Conservation (phyloP, 2,329 filamentous ascomycete genomes). For the Exophiala dermatitidis region DNA sequence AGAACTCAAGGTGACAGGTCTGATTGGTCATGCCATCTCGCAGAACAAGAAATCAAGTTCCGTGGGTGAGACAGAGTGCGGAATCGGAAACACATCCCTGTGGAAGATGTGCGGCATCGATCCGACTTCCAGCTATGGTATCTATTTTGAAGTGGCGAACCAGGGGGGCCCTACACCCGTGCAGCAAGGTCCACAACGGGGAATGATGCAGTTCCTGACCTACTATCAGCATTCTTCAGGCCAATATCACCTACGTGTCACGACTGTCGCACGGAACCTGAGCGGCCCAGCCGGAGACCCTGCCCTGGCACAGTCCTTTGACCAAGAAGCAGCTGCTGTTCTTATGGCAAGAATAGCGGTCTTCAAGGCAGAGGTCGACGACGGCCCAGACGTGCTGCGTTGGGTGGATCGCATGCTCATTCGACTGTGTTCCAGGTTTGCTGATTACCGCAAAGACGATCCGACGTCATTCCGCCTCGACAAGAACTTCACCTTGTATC, state of each 20-base stretch:
- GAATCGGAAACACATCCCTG: conserved; percentile 95
- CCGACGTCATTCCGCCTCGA: conserved; percentile 93
- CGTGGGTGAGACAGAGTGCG: conserved; percentile 95
- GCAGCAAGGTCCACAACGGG: conserved; percentile 80
- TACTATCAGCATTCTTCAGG: conserved; percentile 98
- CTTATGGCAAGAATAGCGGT: conserved; percentile 99
- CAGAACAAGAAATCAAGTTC: conserved; percentile 97
- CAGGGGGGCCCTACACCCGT: conserved; percentile 81
- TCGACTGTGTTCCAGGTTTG: conserved; percentile 88
- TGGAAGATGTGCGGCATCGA: conserved; percentile 99
- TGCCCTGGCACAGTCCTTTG: conserved; percentile 91
- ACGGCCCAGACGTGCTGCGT: conserved; percentile 92
- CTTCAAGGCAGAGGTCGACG: conserved; percentile 97
- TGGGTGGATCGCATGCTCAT: conserved; percentile 99
- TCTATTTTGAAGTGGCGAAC: conserved; percentile 96
- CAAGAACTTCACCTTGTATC: conserved; percentile 98
- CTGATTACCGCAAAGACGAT: conserved; percentile 96
- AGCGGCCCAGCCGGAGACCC: conserved; percentile 92
- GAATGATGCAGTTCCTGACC: conserved; percentile 95
- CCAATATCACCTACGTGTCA: conserved; percentile 91
- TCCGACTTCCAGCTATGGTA: conserved; percentile 82
- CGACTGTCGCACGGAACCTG: conserved; percentile 82
- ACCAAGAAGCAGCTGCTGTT: conserved; percentile 94
- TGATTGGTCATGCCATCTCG: conserved; percentile 94
- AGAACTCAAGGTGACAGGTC: conserved; percentile 92